Base-by-base conservation (phyloP, 1,139 yeast species). In the Tardiomyces depauwii region DNA sequence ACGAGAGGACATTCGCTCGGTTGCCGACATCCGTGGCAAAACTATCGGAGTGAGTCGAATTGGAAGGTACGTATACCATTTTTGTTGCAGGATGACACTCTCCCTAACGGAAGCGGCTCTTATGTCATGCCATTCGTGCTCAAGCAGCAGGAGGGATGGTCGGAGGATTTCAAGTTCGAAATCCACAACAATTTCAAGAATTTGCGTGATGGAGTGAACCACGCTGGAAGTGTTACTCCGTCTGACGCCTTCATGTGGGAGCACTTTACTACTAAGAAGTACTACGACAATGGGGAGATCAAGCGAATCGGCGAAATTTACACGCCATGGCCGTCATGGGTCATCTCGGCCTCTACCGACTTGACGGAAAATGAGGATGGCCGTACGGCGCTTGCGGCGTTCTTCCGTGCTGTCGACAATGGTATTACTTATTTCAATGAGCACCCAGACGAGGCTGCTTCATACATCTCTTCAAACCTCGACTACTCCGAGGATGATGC, bases 301-400 rank as follows among this genome's bases (percentile, higher is more conserved):
- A 85, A 83, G 63, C 72, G 76, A 55, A 79, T 88, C 51, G 96
- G 96, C 11, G 86, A 83, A 55, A 86, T 88, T 46, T 84, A 83
- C 64, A 88, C 96, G 0, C 96, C 96, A 10, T 88, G 96, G 96
- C 91, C 96, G 9, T 84, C 95, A 1, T 88, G 96, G 96, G 89
- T 86, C 16, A 71, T 87, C 44, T 76, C 80, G 21, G 79, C 79
- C 12, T 52, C 72, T 6, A 60, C 67, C 28, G 58, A 55, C 2
- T 14, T 30, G n/a, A 30, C 11, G 5, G 57, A 52, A 4, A 42
- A 55, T 19, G 57, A 64, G 14, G 58, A 50, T 2, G 55, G 57
- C 11, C 56, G 59, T 14, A 50, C 50, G 11, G 63, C 60, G 4
- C 55, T 80, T 36, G 54, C 61, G 21, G 63, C 59, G 2, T 79